Conservation (phyloP, 75 land plant genomes). For the Selaginella moellendorffii region DNA sequence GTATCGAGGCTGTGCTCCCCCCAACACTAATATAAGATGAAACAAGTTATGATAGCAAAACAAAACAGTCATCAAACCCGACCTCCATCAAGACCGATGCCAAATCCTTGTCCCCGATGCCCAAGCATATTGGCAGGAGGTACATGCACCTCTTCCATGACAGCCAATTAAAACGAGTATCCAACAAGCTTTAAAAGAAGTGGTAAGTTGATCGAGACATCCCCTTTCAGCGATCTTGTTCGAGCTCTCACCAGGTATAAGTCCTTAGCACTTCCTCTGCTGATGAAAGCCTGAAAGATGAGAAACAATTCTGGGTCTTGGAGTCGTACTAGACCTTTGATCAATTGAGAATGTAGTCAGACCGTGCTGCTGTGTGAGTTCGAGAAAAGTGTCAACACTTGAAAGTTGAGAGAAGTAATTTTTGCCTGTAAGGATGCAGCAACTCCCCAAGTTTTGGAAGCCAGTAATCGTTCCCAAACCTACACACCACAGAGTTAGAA, state of each 20-base stretch:
- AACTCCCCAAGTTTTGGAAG: conserved; percentile 16
- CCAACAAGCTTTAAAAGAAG: conserved; percentile 8
- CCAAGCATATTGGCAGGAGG: conserved; percentile 26
- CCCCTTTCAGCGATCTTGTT: conserved; percentile 26
- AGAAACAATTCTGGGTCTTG: background rate
- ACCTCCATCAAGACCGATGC: conserved; percentile 32
- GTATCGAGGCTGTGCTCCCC: conserved; percentile 30
- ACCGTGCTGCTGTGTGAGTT: conserved; percentile 15
- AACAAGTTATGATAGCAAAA: background rate
- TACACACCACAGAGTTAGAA: background rate
- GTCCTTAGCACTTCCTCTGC: conserved; percentile 36
- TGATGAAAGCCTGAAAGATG: conserved; percentile 34
- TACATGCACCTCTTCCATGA: conserved; percentile 28
- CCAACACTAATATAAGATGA: conserved; percentile 9
- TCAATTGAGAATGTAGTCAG: conserved; percentile 32
- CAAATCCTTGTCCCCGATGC: conserved; percentile 26
- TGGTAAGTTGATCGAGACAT: conserved; percentile 30
- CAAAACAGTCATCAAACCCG: conserved; percentile 29
- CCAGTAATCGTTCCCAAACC: background rate
- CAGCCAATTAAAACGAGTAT: background rate
- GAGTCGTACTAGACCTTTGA: conserved; percentile 17
- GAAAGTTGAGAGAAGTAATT: background rate
- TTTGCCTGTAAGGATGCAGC: conserved; percentile 34
- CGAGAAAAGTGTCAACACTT: background rate
- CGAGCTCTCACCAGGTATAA: conserved; percentile 34